Evolutionary conservation across 805 yeast species (phyloP).

Genomic region (Debaryomyces prosopidis): DNA sequence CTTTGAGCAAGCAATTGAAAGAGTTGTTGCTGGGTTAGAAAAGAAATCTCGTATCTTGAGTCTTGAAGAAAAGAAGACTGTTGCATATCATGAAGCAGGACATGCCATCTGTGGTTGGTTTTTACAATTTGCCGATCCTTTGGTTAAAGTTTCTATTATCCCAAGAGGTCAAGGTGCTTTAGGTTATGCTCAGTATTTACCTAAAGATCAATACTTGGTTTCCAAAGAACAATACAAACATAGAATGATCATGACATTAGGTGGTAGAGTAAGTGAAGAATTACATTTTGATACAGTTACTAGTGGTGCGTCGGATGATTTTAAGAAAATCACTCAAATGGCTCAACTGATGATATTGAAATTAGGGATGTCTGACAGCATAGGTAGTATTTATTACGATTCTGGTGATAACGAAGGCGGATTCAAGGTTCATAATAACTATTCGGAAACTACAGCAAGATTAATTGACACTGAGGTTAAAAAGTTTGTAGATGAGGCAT

Average conservation of each 20-base stretch:
- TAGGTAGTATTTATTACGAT: slow-evolving; percentile 67
- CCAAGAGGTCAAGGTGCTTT: slow-evolving; percentile 94
- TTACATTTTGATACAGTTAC: slow-evolving; percentile 84
- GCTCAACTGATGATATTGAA: slow-evolving; percentile 88
- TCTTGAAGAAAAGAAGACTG: slow-evolving; percentile 78
- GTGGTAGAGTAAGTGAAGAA: slow-evolving; percentile 92
- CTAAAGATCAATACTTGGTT: slow-evolving; percentile 81
- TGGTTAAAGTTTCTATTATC: slow-evolving; percentile 88
- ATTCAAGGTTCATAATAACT: slow-evolving; percentile 57
- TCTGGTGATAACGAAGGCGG: slow-evolving; percentile 49
- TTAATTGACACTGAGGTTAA: slow-evolving; percentile 70
- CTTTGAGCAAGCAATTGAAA: slow-evolving; percentile 90
- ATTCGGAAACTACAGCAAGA: slow-evolving; percentile 70
- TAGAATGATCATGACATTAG: slow-evolving; percentile 91
- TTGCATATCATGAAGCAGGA: slow-evolving; percentile 96
- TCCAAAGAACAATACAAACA: slow-evolving; percentile 75
- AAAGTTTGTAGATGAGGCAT: slow-evolving; percentile 64
- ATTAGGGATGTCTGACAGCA: slow-evolving; percentile 81
- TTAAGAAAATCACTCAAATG: slow-evolving; percentile 85
- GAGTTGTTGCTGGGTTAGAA: slow-evolving; percentile 94
- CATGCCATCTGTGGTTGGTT: slow-evolving; percentile 97
- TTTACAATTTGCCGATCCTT: slow-evolving; percentile 83
- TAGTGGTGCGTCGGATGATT: slow-evolving; percentile 90
- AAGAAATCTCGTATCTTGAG: slow-evolving; percentile 77
- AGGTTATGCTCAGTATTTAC: slow-evolving; percentile 95